phyloP scores from a whole-genome alignment of 2,329 filamentous ascomycete genomes.

The Botrytis hyacinthi region DNA sequence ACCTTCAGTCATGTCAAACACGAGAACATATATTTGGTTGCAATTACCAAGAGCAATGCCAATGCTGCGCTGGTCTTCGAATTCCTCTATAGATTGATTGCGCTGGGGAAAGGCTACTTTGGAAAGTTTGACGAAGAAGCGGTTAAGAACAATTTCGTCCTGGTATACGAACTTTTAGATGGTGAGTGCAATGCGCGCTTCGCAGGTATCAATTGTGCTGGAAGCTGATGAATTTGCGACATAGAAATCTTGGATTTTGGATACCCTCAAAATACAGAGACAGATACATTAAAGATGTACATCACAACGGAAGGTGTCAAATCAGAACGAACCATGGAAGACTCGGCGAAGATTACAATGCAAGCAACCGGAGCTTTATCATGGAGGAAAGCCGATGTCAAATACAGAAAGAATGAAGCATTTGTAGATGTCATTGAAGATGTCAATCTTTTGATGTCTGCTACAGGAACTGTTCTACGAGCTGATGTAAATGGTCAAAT shows the following conservation, averaged over 20 bases:
- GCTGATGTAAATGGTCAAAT: conserved; percentile 98
- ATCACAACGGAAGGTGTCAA: conserved; percentile 99
- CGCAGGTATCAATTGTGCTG: neutral
- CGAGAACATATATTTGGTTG: conserved; percentile 97
- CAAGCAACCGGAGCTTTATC: conserved; percentile 96
- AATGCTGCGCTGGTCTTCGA: conserved; percentile 98
- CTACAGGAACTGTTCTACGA: conserved; percentile 87
- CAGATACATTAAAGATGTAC: conserved; percentile 99
- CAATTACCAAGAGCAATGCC: conserved; percentile 97
- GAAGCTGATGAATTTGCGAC: neutral
- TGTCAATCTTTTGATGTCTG: conserved; percentile 98
- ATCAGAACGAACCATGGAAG: conserved; percentile 79
- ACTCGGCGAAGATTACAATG: conserved; percentile 98
- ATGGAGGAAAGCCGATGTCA: conserved; percentile 95
- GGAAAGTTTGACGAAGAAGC: conserved; percentile 99
- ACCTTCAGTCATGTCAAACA: conserved; percentile 99
- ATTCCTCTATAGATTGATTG: conserved; percentile 89
- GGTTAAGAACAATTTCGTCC: conserved; percentile 99
- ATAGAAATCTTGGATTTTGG: conserved; percentile 97
- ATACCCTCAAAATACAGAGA: conserved; percentile 98
- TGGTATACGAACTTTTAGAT: conserved; percentile 95
- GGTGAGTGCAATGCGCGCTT: conserved; percentile 51
- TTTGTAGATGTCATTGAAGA: conserved; percentile 99
- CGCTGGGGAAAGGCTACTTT: conserved; percentile 92
- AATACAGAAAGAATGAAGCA: conserved; percentile 98